These are phyloP conservation scores for Exsudoporus frostii DNA, from an alignment of 768 basidiomycete genomes.

Conservation along the genomic window DNA sequence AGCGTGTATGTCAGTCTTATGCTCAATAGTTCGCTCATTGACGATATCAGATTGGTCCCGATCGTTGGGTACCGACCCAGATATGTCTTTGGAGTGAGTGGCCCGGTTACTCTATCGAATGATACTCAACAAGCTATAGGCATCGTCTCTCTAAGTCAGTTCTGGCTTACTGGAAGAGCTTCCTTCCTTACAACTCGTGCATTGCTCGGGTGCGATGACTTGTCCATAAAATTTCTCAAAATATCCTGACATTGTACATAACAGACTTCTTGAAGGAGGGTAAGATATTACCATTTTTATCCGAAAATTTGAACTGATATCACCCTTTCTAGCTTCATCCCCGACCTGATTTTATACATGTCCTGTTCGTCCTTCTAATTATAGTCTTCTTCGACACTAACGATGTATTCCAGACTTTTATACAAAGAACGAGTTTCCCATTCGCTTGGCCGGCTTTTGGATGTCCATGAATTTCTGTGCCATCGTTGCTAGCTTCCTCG, in stretches of 20 bases:
- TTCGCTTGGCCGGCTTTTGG: conserved; percentile 69
- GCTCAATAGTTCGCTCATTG: background rate
- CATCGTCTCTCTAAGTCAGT: conserved; percentile 51
- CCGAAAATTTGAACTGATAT: background rate
- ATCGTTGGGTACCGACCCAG: conserved; percentile 61
- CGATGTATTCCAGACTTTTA: conserved; percentile 38
- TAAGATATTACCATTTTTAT: conserved; percentile 13
- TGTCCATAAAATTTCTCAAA: background rate
- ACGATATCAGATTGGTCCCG: conserved; percentile 47
- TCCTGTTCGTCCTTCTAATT: conserved; percentile 40
- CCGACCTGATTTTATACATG: conserved; percentile 59
- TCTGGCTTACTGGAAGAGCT: conserved; percentile 51
- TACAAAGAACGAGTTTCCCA: conserved; percentile 49
- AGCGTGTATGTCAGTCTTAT: conserved; percentile 38
- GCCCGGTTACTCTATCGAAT: background rate
- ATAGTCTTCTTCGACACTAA: background rate
- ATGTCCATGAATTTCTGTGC: conserved; percentile 52
- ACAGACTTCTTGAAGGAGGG: conserved; percentile 46
- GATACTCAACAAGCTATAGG: conserved; percentile 11
- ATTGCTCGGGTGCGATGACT: conserved; percentile 40
- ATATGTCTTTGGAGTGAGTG: conserved; percentile 49
- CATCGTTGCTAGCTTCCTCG: conserved; percentile 61
- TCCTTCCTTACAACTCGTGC: conserved; percentile 49
- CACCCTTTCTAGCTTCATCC: conserved; percentile 43
- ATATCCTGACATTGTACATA: background rate